Evolutionary conservation across 805 yeast genomes (phyloP), one percentile per base, ranked within the genome.

Genomic region (Candida fluviatilis): DNA sequence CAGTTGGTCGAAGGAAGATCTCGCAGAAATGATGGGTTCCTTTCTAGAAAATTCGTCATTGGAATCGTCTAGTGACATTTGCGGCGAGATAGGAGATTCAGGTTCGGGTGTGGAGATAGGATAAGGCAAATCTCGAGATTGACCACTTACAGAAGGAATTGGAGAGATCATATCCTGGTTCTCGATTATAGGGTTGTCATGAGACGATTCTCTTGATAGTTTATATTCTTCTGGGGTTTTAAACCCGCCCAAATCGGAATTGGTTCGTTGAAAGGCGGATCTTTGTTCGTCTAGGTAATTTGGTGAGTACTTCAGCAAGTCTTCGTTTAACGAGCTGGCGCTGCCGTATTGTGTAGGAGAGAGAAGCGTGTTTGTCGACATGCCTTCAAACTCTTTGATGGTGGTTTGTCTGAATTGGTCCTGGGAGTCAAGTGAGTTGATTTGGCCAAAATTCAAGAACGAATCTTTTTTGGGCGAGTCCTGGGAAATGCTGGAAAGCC

Each of bases 141-240:
- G 23, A 14, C 17, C 12, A 5, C 13, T 28, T 18, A 21, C 5
- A 16, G 5, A 6, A 8, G 28, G 28, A 5, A 6, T 15, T 5
- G 35, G 28, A 23, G 27, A 19, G 7, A 23, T 14, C 35, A 33
- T 33, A 8, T 23, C 35, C 6, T 33, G 23, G 13, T 33, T 33
- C 23, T 33, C 35, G 17, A 33, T 33, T 5, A 33, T 33, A 12
- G 35, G 35, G 17, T 33, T 33, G 8, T 33, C 35, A 4, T 5
- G 17, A 4, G 27, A 21, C 4, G 28, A 19, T 23, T 33, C 28
- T 5, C 17, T 23, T 8, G 35, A 33, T 7, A 33, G n/a, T 15
- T 33, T 33, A 15, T 33, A 23, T n/a, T 33, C 35, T 16, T 33
- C 28, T 5, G 27, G 35, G 14, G 13, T n/a, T 13, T 12, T 33